phyloP scores from a whole-genome alignment of 1,284 basidiomycete species.

The Apiotrichum laibachii region DNA sequence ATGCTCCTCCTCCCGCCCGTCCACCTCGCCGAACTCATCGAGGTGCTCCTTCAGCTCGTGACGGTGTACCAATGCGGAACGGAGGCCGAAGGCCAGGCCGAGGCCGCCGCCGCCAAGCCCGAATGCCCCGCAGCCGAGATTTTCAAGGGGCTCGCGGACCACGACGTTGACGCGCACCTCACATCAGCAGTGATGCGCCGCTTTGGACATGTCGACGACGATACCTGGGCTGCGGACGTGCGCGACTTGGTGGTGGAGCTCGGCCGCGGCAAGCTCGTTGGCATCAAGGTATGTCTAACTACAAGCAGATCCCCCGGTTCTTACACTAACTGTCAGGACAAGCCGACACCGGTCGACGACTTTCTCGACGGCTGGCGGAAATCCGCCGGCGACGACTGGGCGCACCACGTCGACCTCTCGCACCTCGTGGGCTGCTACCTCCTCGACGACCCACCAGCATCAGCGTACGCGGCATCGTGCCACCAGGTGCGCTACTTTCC shows the following conservation, averaged over 20 bases:
- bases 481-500: constrained; percentile 65
- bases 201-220: constrained; percentile 62
- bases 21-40: constrained; percentile 67
- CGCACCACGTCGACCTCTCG: constrained; percentile 58
- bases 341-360: constrained; percentile 47
- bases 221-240: constrained; percentile 34
- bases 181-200: constrained; percentile 69
- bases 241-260: constrained; percentile 37
- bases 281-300: constrained; percentile 58
- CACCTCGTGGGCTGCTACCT: constrained; percentile 68
- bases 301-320: constrained; percentile 53
- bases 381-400: constrained; percentile 71
- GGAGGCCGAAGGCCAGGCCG: neutral
- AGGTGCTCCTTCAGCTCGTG: constrained; percentile 67
- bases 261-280: constrained; percentile 63
- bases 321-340: constrained; percentile 43
- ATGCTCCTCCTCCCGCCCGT: constrained; percentile 58
- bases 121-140: constrained; percentile 37
- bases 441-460: constrained; percentile 26
- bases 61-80: constrained; percentile 31
- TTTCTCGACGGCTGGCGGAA: constrained; percentile 67
- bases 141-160: constrained; percentile 62
- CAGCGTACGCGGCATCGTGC: constrained; percentile 26
- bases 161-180: constrained; percentile 65
- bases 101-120: neutral